A percentile compares a stretch with the other conserved stretches of the same genome.
These are phyloP conservation scores for Leishmania mexicana DNA, from an alignment of 208 protist species.

Conservation along the genomic window DNA sequence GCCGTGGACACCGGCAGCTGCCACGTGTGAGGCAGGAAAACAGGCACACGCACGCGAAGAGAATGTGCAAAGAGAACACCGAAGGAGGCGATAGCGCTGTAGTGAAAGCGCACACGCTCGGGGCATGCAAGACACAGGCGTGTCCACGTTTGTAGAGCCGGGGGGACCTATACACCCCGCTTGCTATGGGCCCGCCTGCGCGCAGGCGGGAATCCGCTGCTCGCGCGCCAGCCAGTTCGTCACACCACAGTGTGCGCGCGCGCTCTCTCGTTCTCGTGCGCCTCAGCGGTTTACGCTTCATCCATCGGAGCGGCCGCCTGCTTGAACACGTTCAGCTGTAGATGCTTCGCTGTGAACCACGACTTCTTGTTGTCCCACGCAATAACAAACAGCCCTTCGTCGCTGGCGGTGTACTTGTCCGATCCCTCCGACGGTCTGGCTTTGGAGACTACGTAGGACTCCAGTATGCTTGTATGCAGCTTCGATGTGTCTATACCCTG, in stretches of 20 bases:
- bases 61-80: neutral
- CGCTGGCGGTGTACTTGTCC: slow-evolving; percentile 37
- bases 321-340: slow-evolving; percentile 71
- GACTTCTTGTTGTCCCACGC: slow-evolving; percentile 62
- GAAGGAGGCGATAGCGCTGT: neutral
- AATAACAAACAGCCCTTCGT: slow-evolving; percentile 47
- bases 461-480: slow-evolving; percentile 24
- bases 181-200: no score
- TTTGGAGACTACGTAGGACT: slow-evolving; percentile 33
- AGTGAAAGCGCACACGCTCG: neutral
- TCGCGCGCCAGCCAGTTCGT: neutral
- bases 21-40: neutral
- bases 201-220: no score
- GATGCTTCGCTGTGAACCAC: slow-evolving; percentile 49
- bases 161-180: neutral
- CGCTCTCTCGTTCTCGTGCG: neutral
- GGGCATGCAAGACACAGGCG: neutral
- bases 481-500: neutral
- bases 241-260: neutral
- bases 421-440: slow-evolving; percentile 33
- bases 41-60: neutral
- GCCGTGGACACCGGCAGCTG: neutral
- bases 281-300: neutral
- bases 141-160: neutral
- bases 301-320: neutral